Conservation (phyloP, 2,329 filamentous ascomycete genomes). For the Hypoxylon sp. region DNA sequence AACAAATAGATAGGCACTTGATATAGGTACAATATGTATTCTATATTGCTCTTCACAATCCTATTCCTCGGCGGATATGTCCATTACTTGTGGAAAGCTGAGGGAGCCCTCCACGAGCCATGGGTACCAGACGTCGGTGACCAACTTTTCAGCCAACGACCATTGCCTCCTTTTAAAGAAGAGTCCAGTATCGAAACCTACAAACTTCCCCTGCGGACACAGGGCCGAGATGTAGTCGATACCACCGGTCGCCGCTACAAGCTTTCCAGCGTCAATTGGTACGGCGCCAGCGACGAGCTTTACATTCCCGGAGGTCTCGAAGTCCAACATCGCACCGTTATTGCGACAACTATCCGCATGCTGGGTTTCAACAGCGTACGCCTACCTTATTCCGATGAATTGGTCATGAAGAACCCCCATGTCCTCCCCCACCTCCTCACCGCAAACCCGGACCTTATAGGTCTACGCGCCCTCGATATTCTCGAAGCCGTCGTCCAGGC, state of each 20-base stretch:
- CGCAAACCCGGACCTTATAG: constrained; percentile 68
- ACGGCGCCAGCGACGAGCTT: constrained; percentile 72
- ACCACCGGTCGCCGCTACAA: constrained; percentile 64
- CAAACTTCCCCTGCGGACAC: constrained; percentile 65
- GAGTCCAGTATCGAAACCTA: constrained; percentile 57
- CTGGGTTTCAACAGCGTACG: constrained; percentile 77
- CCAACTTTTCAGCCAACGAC: constrained; percentile 57
- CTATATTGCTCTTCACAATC: constrained; percentile 49
- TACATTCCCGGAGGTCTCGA: constrained; percentile 72
- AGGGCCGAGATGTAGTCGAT: constrained; percentile 69
- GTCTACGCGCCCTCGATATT: constrained; percentile 66
- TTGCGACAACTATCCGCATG: constrained; percentile 65
- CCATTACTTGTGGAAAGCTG: constrained; percentile 55
- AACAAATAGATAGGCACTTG: constrained; percentile 1
- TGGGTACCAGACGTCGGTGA: constrained; percentile 61
- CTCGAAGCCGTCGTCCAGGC: constrained; percentile 66
- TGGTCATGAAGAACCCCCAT: constrained; percentile 67
- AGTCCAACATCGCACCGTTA: constrained; percentile 66
- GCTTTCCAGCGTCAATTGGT: constrained; percentile 74
- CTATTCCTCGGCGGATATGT: constrained; percentile 52
- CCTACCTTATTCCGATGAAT: constrained; percentile 73
- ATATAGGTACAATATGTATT: constrained; percentile 37
- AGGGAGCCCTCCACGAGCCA: constrained; percentile 53
- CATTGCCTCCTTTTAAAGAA: constrained; percentile 55
- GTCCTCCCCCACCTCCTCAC: constrained; percentile 60